Percentiles rank a stretch among this genome's conserved stretches.
These are phyloP conservation scores for Hymenoscyphus albidus DNA, from an alignment of 2,329 filamentous ascomycete species.

Conservation along the genomic window DNA sequence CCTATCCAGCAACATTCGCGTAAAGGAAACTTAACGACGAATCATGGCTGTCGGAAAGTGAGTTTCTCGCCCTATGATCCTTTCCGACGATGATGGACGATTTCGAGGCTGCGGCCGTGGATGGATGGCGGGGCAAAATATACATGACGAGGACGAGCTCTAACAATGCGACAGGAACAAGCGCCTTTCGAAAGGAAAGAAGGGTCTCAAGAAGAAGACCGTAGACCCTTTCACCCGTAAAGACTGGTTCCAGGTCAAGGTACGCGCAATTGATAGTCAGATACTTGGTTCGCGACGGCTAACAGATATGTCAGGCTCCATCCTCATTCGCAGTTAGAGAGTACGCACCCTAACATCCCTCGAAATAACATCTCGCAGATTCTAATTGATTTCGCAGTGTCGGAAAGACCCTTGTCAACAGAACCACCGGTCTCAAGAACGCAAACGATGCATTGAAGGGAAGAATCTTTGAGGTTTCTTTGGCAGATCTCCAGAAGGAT, in stretches of 20 bases:
- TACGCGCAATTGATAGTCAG: slow-evolving; percentile 38
- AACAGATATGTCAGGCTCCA: slow-evolving; percentile 61
- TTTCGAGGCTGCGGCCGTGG: slow-evolving; percentile 7
- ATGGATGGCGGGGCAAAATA: slow-evolving; percentile 23
- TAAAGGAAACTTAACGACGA: slow-evolving; percentile 47
- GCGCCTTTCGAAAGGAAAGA: slow-evolving; percentile 99
- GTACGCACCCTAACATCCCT: slow-evolving; percentile 48
- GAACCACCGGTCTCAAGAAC: slow-evolving; percentile 99
- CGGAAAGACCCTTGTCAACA: slow-evolving; percentile 99
- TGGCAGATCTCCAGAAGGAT: slow-evolving; percentile 99
- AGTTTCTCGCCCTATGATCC: slow-evolving; percentile 35
- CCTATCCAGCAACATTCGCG: slow-evolving; percentile 22
- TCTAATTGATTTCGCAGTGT: slow-evolving; percentile 62
- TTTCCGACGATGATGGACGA: slow-evolving; percentile 10
- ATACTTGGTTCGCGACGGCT: slow-evolving; percentile 20
- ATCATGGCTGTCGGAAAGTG: slow-evolving; percentile 82
- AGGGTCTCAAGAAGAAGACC: slow-evolving; percentile 99
- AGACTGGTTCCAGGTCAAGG: slow-evolving; percentile 99
- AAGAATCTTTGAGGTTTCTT: slow-evolving; percentile 96
- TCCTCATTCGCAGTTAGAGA: slow-evolving; percentile 94
- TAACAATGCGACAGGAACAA: slow-evolving; percentile 71
- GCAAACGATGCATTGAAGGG: slow-evolving; percentile 99
- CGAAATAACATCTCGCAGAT: slow-evolving; percentile 16
- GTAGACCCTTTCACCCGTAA: slow-evolving; percentile 96
- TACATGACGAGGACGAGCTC: slow-evolving; percentile 18